These are phyloP conservation scores for Leishmania major DNA, from an alignment of 208 protist genomes.

Conservation along the genomic window DNA sequence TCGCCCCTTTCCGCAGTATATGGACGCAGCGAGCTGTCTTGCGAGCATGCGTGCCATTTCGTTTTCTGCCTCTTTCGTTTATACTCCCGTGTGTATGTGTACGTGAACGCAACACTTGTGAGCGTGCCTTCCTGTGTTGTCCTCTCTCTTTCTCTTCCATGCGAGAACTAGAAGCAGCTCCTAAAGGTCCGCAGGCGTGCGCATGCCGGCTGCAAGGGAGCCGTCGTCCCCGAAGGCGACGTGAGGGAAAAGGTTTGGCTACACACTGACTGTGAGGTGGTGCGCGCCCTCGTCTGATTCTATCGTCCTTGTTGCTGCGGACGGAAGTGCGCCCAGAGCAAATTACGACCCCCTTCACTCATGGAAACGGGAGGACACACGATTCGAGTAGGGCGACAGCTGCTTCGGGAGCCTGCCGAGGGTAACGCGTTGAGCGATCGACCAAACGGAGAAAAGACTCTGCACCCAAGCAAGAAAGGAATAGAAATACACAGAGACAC, in stretches of 20 bases:
- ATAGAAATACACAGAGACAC: not conserved
- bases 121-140: not conserved
- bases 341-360: not conserved
- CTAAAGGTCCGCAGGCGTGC: not conserved
- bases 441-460: too few relatives aligned
- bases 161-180: not conserved
- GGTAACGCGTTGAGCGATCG: not conserved
- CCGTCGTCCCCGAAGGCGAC: not conserved
- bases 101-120: not conserved
- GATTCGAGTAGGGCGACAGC: not conserved
- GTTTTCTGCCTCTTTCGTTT: not conserved
- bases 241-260: not conserved
- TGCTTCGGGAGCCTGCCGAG: not conserved
- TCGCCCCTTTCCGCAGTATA: not conserved
- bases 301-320: not conserved
- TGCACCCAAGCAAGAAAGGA: too few relatives aligned
- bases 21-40: not conserved
- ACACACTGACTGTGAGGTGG: not conserved
- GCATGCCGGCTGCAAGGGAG: not conserved
- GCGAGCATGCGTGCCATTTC: not conserved
- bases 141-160: not conserved
- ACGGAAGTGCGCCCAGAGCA: not conserved
- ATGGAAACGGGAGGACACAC: not conserved
- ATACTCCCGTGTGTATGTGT: not conserved
- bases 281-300: not conserved